These are phyloP conservation scores for Ensete glaucum DNA, from an alignment of 176 grass and related monocot species.

Conservation along the genomic window DNA sequence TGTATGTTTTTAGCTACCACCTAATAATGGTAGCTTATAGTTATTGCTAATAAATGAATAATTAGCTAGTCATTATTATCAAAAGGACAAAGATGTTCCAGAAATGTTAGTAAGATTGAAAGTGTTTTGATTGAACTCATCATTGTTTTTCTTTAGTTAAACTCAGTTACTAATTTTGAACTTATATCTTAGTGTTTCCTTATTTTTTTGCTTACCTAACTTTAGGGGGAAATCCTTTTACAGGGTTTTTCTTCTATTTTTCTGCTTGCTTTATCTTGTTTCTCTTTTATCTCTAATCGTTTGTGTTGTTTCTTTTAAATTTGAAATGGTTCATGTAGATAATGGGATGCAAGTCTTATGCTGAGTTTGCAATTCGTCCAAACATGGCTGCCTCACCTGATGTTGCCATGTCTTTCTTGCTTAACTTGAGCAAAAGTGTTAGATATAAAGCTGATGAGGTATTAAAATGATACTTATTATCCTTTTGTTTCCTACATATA, in stretches of 20 bases:
- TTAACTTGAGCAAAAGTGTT: conserved; percentile 57
- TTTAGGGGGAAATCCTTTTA: neutral
- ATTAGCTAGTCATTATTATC: no score
- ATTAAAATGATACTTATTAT: conserved; percentile 7
- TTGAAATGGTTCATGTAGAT: conserved; percentile 29
- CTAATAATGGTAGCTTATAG: no score
- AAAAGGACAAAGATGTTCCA: no score
- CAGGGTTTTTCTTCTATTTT: neutral
- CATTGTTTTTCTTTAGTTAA: no score
- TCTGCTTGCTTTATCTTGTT: neutral
- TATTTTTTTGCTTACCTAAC: neutral
- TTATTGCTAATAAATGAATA: no score
- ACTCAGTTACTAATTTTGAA: no score
- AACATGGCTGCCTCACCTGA: conserved; percentile 76
- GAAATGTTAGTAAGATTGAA: no score
- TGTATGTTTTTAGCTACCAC: no score
- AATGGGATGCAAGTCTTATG: conserved; percentile 88
- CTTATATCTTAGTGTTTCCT: no score
- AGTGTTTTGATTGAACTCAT: no score
- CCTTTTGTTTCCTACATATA: no score
- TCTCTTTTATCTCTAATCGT: neutral
- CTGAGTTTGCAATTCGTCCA: conserved; percentile 79
- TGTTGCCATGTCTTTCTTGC: conserved; percentile 75
- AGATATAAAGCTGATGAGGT: conserved; percentile 81
- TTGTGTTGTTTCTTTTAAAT: neutral